A percentile compares a stretch with the other conserved stretches of the same genome.
Conservation (phyloP, 805 yeast genomes). For the Candida montana region DNA sequence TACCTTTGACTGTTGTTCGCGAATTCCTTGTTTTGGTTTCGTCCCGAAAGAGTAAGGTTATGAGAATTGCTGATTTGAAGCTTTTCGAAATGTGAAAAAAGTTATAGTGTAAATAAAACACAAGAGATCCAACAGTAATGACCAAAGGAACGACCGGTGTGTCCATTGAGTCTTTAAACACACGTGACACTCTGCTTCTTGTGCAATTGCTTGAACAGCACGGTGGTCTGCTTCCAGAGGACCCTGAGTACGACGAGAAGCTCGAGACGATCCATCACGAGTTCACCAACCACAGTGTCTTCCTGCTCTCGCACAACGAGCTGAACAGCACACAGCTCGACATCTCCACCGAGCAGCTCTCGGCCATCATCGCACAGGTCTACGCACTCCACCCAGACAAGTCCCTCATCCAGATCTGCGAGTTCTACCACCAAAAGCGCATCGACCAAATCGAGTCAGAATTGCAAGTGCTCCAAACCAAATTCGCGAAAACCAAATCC, state of each 20-base stretch:
- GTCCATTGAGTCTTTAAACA: slow-evolving; percentile 14
- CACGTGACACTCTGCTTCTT: slow-evolving; percentile 20
- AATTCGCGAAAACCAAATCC: slow-evolving; percentile 8
- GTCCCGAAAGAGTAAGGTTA: too few species aligned
- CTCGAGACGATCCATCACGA: slow-evolving; percentile 11
- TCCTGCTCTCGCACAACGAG: slow-evolving; percentile 21
- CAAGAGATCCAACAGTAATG: neutral
- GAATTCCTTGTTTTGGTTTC: neutral
- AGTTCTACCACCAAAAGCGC: slow-evolving; percentile 16
- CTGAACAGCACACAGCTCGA: slow-evolving; percentile 9
- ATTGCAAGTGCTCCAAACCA: slow-evolving; percentile 7
- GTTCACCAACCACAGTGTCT: slow-evolving; percentile 19
- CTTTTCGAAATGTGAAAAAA: too few species aligned
- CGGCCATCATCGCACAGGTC: slow-evolving; percentile 6
- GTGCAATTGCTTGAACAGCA: slow-evolving; percentile 20
- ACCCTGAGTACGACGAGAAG: neutral
- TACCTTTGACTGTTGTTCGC: too few species aligned
- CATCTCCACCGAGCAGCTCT: slow-evolving; percentile 7
- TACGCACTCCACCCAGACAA: slow-evolving; percentile 5
- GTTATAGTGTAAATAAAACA: too few species aligned
- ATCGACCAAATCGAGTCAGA: slow-evolving; percentile 12
- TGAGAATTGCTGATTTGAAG: too few species aligned
- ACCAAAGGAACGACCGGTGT: neutral
- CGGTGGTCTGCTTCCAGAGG: slow-evolving; percentile 7
- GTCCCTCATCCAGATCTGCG: slow-evolving; percentile 19